Conservation (phyloP, 169 alveolate species). For the Plasmodium knowlesi region DNA sequence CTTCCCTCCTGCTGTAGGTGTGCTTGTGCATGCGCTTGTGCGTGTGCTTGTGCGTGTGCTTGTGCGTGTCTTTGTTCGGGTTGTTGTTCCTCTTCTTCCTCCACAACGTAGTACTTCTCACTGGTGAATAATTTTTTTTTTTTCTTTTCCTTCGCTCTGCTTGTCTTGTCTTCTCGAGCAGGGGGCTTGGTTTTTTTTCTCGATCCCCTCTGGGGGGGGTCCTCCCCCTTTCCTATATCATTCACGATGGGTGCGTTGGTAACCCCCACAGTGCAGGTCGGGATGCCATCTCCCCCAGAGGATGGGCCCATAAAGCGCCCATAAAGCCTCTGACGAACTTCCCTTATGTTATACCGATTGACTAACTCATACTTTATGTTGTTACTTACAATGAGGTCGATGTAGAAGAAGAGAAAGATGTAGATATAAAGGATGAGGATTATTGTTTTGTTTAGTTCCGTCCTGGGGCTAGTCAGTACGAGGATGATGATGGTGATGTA, state of each 20-base stretch:
- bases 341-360: constrained; percentile 36
- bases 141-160: not conserved
- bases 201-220: not conserved
- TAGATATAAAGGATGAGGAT: constrained; percentile 26
- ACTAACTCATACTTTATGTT: constrained; percentile 21
- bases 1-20: not conserved
- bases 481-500: constrained; percentile 27
- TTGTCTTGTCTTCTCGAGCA: not conserved
- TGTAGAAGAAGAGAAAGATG: constrained; percentile 35
- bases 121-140: constrained; percentile 35
- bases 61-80: not conserved
- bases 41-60: too few species aligned
- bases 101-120: constrained; percentile 27
- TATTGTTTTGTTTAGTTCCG: constrained; percentile 16
- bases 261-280: not conserved
- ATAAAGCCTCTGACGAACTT: constrained; percentile 34
- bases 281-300: not conserved
- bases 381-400: constrained; percentile 47
- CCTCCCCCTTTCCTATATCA: not conserved
- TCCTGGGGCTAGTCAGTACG: not conserved
- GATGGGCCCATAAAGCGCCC: not conserved
- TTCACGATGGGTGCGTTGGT: too few species aligned
- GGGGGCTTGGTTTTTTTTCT: not conserved
- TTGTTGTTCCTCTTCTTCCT: not conserved
- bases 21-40: not conserved